Percentiles rank a stretch among this genome's conserved stretches.
Conservation (phyloP, 2,329 filamentous ascomycete species). For the Teratosphaeria viscida region DNA sequence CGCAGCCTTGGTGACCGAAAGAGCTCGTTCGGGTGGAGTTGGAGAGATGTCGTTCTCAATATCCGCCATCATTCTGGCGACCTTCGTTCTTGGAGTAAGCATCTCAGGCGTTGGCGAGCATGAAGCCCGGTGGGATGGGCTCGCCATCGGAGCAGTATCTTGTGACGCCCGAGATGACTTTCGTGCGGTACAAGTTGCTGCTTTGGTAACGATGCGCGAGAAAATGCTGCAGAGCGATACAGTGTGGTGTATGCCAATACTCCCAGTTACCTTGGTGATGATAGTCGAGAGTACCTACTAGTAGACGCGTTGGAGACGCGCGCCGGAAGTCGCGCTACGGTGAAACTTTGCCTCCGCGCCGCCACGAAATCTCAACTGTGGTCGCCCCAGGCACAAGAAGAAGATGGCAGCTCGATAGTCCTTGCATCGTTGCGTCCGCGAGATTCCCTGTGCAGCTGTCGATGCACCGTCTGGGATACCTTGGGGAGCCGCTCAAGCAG, state of each 20-base stretch:
- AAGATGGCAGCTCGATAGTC: neutral
- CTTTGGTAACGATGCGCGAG: neutral
- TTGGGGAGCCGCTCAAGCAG: neutral
- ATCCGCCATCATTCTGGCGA: constrained; percentile 17
- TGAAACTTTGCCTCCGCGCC: neutral
- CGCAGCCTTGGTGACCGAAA: neutral
- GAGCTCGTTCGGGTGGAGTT: constrained; percentile 4
- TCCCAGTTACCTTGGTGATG: neutral
- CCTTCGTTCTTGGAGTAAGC: constrained; percentile 13
- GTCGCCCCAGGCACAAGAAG: neutral
- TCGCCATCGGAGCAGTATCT: neutral
- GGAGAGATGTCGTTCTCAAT: constrained; percentile 15
- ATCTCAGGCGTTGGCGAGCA: constrained; percentile 5
- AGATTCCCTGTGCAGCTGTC: neutral
- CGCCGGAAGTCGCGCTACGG: neutral
- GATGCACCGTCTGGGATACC: neutral
- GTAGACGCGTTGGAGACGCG: neutral
- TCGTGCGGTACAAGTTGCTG: neutral
- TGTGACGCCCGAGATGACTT: neutral
- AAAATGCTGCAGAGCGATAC: neutral
- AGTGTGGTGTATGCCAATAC: neutral
- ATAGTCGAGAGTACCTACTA: neutral
- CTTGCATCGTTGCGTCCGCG: neutral
- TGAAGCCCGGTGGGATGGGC: neutral
- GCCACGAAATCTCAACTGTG: neutral